phyloP scores from a whole-genome alignment of 2,329 filamentous ascomycete species.

The Cadophora sp. region DNA sequence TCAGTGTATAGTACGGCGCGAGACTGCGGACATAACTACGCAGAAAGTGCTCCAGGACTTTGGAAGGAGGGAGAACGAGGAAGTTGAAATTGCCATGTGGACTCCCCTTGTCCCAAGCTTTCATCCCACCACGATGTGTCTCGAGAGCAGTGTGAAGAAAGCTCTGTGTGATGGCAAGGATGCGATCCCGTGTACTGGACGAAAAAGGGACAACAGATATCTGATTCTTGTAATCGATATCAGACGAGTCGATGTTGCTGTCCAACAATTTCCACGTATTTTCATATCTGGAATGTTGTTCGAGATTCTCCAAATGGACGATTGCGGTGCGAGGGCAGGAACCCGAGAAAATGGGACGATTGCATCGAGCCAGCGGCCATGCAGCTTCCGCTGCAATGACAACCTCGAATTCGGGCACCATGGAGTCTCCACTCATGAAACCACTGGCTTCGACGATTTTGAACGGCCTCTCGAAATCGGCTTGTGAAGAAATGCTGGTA shows the following conservation, averaged over 20 bases:
- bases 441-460: constrained; percentile 16
- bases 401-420: constrained; percentile 53
- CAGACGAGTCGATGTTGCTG: constrained; percentile 42
- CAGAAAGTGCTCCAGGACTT: constrained; percentile 72
- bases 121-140: constrained; percentile 62
- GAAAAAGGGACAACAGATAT: constrained; percentile 53
- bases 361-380: constrained; percentile 60
- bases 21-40: constrained; percentile 70
- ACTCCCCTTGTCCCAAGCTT: constrained; percentile 40
- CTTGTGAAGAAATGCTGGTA: constrained; percentile 54
- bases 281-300: constrained; percentile 56
- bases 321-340: constrained; percentile 57
- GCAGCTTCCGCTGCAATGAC: constrained; percentile 55
- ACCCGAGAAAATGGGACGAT: constrained; percentile 52
- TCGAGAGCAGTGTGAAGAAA: constrained; percentile 75
- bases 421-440: constrained; percentile 17
- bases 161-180: constrained; percentile 72
- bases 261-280: constrained; percentile 55
- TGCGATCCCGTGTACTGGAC: constrained; percentile 65
- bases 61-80: constrained; percentile 68
- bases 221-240: constrained; percentile 25
- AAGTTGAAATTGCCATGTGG: constrained; percentile 63
- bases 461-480: constrained; percentile 45
- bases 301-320: constrained; percentile 57
- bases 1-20: constrained; percentile 69